phyloP scores from a whole-genome alignment of 2,329 filamentous ascomycete species.

The Pseudonectria buxi region DNA sequence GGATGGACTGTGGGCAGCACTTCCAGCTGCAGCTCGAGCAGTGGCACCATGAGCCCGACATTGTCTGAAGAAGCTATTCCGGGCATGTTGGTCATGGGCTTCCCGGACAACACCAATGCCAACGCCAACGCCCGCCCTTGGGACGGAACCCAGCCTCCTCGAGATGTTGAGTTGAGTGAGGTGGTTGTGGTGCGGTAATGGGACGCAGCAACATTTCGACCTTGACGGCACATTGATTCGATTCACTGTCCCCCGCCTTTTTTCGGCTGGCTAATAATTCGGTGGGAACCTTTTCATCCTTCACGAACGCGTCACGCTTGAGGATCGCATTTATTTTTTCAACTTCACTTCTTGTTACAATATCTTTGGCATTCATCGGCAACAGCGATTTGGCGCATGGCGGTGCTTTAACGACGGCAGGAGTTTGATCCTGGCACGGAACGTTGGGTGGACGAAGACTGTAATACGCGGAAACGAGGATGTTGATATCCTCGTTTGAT shows the following conservation, averaged over 20 bases:
- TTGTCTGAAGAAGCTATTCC: slow-evolving; percentile 38
- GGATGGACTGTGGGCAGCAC: slow-evolving; percentile 88
- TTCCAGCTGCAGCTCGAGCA: slow-evolving; percentile 52
- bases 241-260: neutral
- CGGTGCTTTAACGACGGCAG: slow-evolving; percentile 23
- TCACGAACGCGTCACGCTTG: slow-evolving; percentile 24
- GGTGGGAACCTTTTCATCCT: neutral
- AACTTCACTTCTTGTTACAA: slow-evolving; percentile 23
- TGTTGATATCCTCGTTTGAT: slow-evolving; percentile 9
- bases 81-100: slow-evolving; percentile 28
- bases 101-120: slow-evolving; percentile 29
- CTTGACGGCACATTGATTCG: neutral
- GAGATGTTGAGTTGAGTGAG: slow-evolving; percentile 40
- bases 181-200: slow-evolving; percentile 36
- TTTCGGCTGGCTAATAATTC: too few relatives aligned
- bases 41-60: slow-evolving; percentile 43
- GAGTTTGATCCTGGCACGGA: slow-evolving; percentile 21
- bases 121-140: slow-evolving; percentile 20
- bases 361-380: slow-evolving; percentile 35
- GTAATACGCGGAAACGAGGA: slow-evolving; percentile 22
- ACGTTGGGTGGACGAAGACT: slow-evolving; percentile 20
- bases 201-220: slow-evolving; percentile 1
- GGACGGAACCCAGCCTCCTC: slow-evolving; percentile 29
- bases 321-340: slow-evolving; percentile 26
- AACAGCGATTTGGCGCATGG: slow-evolving; percentile 34